These are phyloP conservation scores for Globisporangium uncinulatum DNA, from an alignment of 352 stramenopile genomes.

Conservation along the genomic window DNA sequence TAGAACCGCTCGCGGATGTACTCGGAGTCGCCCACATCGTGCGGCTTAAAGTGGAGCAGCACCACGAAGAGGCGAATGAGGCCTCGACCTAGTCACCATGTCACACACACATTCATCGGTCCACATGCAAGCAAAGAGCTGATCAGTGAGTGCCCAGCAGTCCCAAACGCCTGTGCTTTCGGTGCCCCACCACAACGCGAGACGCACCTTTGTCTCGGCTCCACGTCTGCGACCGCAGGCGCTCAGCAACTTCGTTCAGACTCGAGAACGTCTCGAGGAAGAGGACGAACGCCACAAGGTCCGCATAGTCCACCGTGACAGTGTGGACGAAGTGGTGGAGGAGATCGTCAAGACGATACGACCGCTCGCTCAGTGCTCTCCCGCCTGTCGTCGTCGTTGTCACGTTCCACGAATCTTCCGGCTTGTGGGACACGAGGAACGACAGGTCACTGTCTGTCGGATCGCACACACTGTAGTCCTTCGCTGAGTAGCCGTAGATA, in stretches of 20 bases:
- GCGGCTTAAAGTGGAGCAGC: conserved; percentile 51
- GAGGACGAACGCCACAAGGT: conserved; percentile 62
- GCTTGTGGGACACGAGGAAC: conserved; percentile 26
- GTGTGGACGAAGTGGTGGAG: conserved; percentile 26
- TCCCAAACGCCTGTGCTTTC: too few species aligned
- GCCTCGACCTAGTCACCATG: conserved; percentile 25
- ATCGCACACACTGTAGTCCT: conserved; percentile 39
- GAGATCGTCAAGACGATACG: conserved; percentile 25
- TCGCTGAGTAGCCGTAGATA: conserved; percentile 57
- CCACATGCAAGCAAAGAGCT: background rate
- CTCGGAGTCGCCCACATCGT: conserved; percentile 19
- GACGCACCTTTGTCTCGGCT: conserved; percentile 38
- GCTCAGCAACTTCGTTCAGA: conserved; percentile 52
- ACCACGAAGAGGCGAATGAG: conserved; percentile 61
- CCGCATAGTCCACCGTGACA: conserved; percentile 43
- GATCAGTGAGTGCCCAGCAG: background rate
- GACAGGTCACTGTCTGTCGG: conserved; percentile 20
- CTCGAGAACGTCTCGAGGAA: conserved; percentile 68
- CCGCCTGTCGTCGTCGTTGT: background rate
- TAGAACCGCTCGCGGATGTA: conserved; percentile 45
- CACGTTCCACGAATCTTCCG: conserved; percentile 18
- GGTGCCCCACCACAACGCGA: too few species aligned
- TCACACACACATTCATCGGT: conserved; percentile 1
- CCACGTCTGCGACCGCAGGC: conserved; percentile 38
- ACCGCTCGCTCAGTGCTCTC: conserved; percentile 14